Base-by-base conservation (phyloP, 1,284 basidiomycete genomes). In the Thelephora terrestris region DNA sequence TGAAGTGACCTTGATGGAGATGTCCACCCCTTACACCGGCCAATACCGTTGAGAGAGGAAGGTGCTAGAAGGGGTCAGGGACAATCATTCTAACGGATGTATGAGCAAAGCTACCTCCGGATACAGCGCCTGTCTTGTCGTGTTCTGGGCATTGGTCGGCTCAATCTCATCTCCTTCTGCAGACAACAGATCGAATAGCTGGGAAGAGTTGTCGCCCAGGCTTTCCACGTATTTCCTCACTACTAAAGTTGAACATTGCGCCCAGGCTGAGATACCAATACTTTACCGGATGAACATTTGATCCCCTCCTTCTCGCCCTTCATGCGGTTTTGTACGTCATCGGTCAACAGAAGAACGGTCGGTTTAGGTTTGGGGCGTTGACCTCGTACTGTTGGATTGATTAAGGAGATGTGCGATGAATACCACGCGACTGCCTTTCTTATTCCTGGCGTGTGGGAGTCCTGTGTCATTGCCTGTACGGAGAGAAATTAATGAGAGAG, bases 1-100 rank as follows among this genome's bases (percentile, higher is more conserved):
- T 94, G 71, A 97, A 99, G 62, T 93, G 85, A 0, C 96, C 96
- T 65, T 95, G 89, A 57, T 92, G 77, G 9, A 94, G 77, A 45
- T 85, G 73, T 0, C 91, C 91, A 7, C 80, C 78, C 63, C 92
- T 94, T 47, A 98, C 73, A 2, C 92, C 95, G 6, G 92, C 90
- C 24, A 81, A 65, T 17, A 98, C 67, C 0, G 78, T 80, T 1
- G 83, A 74, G 25, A 78, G 73, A 0, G 91, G 75, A 9, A 97
- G 71, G 63, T 99, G 95, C 86, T 98, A 60, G 3, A 35, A 46
- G 42, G 16, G 23, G 21, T 23, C 20, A 46, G 38, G 34, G 50
- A 48, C 40, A 47, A 50, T 27, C 47, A 14, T 7, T 16, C 43
- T 35, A 14, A 17, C 5, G 25, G n/a, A 43, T 14, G 36, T 18